Evolutionary conservation across 116 monocot genomes (phyloP).

Genomic region (Papilionanthe hybrid): DNA sequence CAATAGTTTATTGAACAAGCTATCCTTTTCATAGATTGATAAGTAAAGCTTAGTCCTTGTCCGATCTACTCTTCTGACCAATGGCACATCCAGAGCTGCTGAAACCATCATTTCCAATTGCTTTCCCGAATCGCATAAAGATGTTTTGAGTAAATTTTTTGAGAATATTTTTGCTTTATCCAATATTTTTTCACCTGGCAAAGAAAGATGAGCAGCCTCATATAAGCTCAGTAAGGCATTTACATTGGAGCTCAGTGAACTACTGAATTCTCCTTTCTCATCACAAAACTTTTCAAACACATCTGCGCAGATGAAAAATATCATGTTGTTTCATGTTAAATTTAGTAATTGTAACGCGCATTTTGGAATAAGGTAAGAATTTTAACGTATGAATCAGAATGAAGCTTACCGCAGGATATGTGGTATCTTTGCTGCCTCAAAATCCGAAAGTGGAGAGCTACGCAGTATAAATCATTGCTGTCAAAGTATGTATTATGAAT

Average conservation of each 20-base stretch:
- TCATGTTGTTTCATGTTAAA: neutral
- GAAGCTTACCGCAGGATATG: neutral
- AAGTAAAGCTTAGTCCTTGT: neutral
- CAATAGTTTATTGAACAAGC: neutral
- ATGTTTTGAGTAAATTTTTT: neutral
- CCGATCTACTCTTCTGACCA: neutral
- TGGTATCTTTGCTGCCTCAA: neutral
- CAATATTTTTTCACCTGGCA: slow-evolving; percentile 14
- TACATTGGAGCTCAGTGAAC: slow-evolving; percentile 1
- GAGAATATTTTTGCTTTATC: slow-evolving; percentile 22
- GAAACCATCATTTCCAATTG: neutral
- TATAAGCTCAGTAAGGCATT: slow-evolving; percentile 26
- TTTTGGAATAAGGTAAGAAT: neutral
- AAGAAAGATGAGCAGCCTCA: slow-evolving; percentile 22
- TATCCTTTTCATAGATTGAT: neutral
- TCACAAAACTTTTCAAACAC: slow-evolving; percentile 18
- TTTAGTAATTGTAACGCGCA: neutral
- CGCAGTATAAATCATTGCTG: neutral
- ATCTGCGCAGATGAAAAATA: slow-evolving; percentile 11
- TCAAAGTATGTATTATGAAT: neutral
- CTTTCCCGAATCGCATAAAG: neutral
- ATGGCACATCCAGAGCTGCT: neutral
- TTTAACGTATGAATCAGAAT: neutral
- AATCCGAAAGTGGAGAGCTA: neutral
- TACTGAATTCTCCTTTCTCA: slow-evolving; percentile 15